These are phyloP conservation scores for Heritiera fomes DNA, from an alignment of 345 rosid genomes.

Conservation along the genomic window DNA sequence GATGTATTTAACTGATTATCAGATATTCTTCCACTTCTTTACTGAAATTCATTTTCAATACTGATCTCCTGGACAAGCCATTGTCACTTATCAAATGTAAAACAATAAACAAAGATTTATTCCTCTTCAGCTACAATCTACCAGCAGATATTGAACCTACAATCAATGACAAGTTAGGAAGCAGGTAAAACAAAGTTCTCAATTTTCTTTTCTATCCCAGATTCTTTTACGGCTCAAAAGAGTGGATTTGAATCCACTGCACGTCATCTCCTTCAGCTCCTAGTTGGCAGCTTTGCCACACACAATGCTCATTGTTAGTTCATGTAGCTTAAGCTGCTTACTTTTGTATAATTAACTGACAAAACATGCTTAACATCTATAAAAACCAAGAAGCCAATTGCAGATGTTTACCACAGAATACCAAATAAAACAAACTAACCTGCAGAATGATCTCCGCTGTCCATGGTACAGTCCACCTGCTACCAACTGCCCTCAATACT, in stretches of 20 bases:
- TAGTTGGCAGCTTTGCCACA: neutral
- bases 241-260: neutral
- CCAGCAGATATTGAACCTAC: neutral
- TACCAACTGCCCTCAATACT: constrained; percentile 65
- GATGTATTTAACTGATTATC: neutral
- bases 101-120: constrained; percentile 1
- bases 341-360: neutral
- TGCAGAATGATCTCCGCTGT: constrained; percentile 85
- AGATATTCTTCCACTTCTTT: neutral
- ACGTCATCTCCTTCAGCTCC: neutral
- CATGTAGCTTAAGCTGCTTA: neutral
- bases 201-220: neutral
- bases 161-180: neutral
- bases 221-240: neutral
- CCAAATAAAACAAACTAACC: constrained; percentile 40
- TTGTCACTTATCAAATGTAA: neutral
- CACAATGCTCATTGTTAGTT: neutral
- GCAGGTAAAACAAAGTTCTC: neutral
- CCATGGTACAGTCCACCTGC: constrained; percentile 97
- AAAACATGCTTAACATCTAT: constrained; percentile 7
- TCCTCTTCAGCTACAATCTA: neutral
- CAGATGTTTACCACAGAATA: neutral
- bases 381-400: neutral
- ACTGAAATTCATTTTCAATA: neutral
- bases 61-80: neutral